A percentile compares a stretch with the other conserved stretches of the same genome.
These are phyloP conservation scores for Elaeis oleifera DNA, from an alignment of 202 grass and related monocot species.

Conservation along the genomic window DNA sequence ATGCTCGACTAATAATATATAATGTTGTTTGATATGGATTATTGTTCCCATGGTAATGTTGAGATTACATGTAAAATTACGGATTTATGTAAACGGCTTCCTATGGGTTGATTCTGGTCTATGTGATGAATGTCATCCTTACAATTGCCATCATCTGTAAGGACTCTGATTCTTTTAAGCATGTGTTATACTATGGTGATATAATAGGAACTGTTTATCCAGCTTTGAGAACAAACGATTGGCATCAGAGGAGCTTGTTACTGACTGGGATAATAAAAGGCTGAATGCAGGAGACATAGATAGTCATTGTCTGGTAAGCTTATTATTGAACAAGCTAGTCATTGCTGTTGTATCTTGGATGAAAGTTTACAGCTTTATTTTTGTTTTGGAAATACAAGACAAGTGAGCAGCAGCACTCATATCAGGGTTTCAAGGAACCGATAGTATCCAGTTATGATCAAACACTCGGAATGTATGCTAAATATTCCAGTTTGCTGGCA, in stretches of 20 bases:
- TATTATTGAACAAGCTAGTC: constrained; percentile 1
- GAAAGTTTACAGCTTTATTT: not conserved
- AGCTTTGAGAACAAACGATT: constrained; percentile 82
- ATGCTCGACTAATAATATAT: too few relatives aligned
- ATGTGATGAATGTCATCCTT: too few relatives aligned
- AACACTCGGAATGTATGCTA: constrained; percentile 28
- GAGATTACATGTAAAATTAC: too few relatives aligned
- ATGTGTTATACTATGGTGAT: too few relatives aligned
- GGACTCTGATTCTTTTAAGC: too few relatives aligned
- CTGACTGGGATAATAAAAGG: constrained; percentile 89
- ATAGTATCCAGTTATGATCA: constrained; percentile 45
- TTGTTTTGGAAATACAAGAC: not conserved
- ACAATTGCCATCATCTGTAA: too few relatives aligned
- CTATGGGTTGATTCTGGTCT: too few relatives aligned
- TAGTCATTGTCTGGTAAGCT: constrained; percentile 44
- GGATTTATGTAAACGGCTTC: too few relatives aligned
- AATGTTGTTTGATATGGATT: too few relatives aligned
- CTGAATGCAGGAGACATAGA: constrained; percentile 72
- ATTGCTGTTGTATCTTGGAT: not conserved
- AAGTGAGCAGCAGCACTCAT: constrained; percentile 20
- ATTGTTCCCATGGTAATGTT: too few relatives aligned
- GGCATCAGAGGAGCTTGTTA: constrained; percentile 67
- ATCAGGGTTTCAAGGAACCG: constrained; percentile 37
- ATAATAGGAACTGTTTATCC: constrained; percentile 14
- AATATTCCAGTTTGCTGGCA: constrained; percentile 40